phyloP scores from a whole-genome alignment of 768 basidiomycete genomes.

The Butyriboletus loyo region DNA sequence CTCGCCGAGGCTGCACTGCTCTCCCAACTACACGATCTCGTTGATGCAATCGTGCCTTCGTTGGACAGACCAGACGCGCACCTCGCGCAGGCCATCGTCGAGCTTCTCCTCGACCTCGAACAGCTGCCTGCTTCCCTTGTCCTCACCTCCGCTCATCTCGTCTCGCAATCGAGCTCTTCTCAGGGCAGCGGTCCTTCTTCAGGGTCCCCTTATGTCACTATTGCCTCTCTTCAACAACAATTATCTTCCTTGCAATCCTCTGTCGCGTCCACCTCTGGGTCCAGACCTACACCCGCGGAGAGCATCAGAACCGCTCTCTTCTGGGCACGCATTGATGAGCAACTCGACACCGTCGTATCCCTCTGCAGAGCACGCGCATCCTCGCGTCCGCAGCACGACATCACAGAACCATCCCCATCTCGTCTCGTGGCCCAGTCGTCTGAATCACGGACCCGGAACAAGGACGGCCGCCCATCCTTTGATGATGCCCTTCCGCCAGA shows the following conservation, averaged over 20 bases:
- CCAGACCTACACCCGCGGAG: constrained; percentile 39
- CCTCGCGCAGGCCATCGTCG: constrained; percentile 65
- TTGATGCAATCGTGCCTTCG: constrained; percentile 46
- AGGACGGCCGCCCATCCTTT: constrained; percentile 4
- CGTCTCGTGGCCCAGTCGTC: constrained; percentile 19
- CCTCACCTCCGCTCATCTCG: constrained; percentile 14
- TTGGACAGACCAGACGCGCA: constrained; percentile 51
- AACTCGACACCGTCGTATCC: constrained; percentile 64
- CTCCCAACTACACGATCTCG: constrained; percentile 54
- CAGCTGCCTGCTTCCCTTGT: constrained; percentile 45
- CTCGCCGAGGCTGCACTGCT: constrained; percentile 52
- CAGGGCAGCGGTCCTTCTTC: background rate
- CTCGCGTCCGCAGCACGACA: constrained; percentile 2
- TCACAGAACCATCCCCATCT: constrained; percentile 21
- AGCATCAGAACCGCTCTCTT: constrained; percentile 61
- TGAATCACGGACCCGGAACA: constrained; percentile 32
- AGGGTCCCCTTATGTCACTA: constrained; percentile 38
- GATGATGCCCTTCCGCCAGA: constrained; percentile 48
- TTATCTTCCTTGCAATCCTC: constrained; percentile 61
- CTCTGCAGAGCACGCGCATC: constrained; percentile 61
- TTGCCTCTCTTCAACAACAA: constrained; percentile 63
- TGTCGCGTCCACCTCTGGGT: background rate
- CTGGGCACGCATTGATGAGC: constrained; percentile 72
- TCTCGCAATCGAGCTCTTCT: constrained; percentile 9
- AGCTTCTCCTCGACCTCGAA: constrained; percentile 66